These are phyloP conservation scores for Plasmodium reichenowi DNA, from an alignment of 169 alveolate species.

Conservation along the genomic window DNA sequence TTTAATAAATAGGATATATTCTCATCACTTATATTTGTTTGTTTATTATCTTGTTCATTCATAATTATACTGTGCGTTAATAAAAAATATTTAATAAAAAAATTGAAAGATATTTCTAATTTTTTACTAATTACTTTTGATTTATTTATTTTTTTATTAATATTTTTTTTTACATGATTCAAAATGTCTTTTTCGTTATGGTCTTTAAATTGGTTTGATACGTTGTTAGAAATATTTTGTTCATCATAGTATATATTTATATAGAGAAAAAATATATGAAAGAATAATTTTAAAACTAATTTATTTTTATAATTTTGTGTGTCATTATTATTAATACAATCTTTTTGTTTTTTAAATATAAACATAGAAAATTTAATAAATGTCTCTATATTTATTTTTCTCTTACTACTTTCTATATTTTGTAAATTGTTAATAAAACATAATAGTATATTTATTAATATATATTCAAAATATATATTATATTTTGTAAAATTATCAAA, in stretches of 20 bases:
- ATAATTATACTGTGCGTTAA: background rate
- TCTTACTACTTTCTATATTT: background rate
- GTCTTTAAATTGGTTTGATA: background rate
- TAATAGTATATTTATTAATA: conserved; percentile 22
- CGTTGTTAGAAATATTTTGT: background rate
- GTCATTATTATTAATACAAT: background rate
- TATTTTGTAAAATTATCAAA: conserved; percentile 12
- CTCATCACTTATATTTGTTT: conserved; percentile 7
- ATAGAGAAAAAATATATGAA: conserved; percentile 38
- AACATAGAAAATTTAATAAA: conserved; percentile 52
- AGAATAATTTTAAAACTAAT: conserved; percentile 15
- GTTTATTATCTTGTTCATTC: conserved; percentile 16
- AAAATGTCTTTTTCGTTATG: background rate
- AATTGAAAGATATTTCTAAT: conserved; percentile 15
- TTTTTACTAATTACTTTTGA: conserved; percentile 3
- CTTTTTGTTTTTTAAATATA: conserved; percentile 22
- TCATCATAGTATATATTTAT: background rate
- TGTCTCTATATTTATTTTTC: background rate
- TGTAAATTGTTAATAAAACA: conserved; percentile 39
- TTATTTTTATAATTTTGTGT: background rate
- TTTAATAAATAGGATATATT: conserved; percentile 2
- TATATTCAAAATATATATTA: conserved; percentile 29
- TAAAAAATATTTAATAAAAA: conserved; percentile 57
- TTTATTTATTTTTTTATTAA: background rate
- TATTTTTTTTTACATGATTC: background rate